Percentiles rank a stretch among this genome's conserved stretches.
These are phyloP conservation scores for Manihot esculenta DNA, from an alignment of 441 rosid genomes.

Conservation along the genomic window DNA sequence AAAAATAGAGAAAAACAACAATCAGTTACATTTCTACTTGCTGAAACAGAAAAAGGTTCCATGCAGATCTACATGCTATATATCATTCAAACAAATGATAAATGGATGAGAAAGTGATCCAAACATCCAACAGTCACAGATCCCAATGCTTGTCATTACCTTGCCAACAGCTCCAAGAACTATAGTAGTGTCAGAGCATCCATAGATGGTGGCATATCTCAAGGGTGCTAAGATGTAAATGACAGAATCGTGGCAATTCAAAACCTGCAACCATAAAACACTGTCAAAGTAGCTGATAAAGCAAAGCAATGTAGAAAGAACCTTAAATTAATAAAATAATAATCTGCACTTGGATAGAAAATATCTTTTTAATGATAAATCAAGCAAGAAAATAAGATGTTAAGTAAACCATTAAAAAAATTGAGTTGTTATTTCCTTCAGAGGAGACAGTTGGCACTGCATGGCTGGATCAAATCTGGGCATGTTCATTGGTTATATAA, in stretches of 20 bases:
- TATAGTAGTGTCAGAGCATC: slow-evolving; percentile 96
- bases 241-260: slow-evolving; percentile 95
- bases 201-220: slow-evolving; percentile 88
- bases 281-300: slow-evolving; percentile 12
- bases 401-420: slow-evolving; percentile 1
- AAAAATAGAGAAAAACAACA: not conserved
- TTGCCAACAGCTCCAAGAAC: slow-evolving; percentile 99
- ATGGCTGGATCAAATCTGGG: not conserved
- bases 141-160: slow-evolving; percentile 41
- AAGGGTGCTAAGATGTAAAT: slow-evolving; percentile 92
- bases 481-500: not conserved
- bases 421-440: not conserved
- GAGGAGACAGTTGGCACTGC: not conserved
- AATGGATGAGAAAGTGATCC: slow-evolving; percentile 1
- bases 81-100: not conserved
- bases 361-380: not conserved
- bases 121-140: slow-evolving; percentile 9
- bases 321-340: not conserved
- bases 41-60: not conserved
- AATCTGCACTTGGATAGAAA: not conserved
- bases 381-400: not conserved
- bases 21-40: not conserved
- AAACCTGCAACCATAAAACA: slow-evolving; percentile 54
- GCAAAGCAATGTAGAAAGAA: not conserved
- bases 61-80: not conserved